Percentiles rank a stretch among this genome's conserved stretches.
These are phyloP conservation scores for Papiliotrema fonsecae DNA, from an alignment of 1,284 basidiomycete species.

Conservation along the genomic window DNA sequence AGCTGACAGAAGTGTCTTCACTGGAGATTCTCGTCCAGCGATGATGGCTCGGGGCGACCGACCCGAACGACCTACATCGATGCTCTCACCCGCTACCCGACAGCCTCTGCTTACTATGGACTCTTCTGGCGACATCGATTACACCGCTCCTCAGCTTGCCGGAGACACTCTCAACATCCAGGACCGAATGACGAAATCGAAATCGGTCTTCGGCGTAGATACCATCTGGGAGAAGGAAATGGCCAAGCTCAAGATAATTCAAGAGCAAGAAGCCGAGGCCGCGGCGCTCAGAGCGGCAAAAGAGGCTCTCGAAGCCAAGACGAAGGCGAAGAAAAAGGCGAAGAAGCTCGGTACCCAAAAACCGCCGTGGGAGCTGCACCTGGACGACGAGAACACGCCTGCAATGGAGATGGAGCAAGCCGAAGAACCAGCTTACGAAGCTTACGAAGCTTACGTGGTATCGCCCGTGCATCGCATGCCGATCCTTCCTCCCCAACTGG, in stretches of 20 bases:
- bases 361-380: background rate
- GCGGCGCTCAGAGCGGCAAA: conserved; percentile 1
- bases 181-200: conserved; percentile 26
- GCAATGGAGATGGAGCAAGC: background rate
- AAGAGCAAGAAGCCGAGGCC: conserved; percentile 24
- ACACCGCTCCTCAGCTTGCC: background rate
- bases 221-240: conserved; percentile 45
- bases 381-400: background rate
- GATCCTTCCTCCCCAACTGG: conserved; percentile 9
- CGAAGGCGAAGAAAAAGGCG: conserved; percentile 7
- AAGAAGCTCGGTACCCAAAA: conserved; percentile 21
- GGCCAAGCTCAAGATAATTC: conserved; percentile 34
- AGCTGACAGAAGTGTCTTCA: conserved; percentile 29
- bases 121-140: background rate
- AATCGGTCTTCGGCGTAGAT: conserved; percentile 45
- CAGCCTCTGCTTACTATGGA: conserved; percentile 10
- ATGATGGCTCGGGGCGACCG: conserved; percentile 41
- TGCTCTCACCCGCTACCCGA: background rate
- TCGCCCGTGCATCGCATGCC: conserved; percentile 5
- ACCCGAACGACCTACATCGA: background rate
- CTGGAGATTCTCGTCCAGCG: conserved; percentile 43
- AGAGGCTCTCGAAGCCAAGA: conserved; percentile 8
- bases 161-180: background rate
- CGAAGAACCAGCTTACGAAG: background rate
- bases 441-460: conserved; percentile 1